Conservation (phyloP, 371 early-diverging fungal species). For the Actinomucor elegans region DNA sequence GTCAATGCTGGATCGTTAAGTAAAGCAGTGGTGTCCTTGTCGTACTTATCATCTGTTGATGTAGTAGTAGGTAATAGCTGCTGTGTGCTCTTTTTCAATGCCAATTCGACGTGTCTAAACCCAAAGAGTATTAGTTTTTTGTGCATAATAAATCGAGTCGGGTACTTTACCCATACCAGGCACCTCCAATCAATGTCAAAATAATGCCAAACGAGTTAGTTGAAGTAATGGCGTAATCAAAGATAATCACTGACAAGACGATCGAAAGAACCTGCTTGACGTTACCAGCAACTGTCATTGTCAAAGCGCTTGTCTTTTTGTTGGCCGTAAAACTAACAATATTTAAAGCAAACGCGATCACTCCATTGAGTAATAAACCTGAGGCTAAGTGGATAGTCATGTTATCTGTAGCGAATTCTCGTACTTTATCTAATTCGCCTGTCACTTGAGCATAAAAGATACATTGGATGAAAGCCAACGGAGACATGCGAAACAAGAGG, state of each 20-base stretch:
- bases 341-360: constrained; percentile 84
- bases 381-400: constrained; percentile 46
- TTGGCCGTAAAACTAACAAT: constrained; percentile 83
- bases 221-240: constrained; percentile 63
- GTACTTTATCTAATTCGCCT: constrained; percentile 67
- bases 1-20: not conserved
- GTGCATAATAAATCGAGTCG: too few species aligned
- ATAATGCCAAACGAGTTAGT: constrained; percentile 75
- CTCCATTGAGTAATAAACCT: constrained; percentile 72
- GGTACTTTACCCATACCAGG: constrained; percentile 56
- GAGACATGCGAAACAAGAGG: constrained; percentile 80
- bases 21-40: not conserved
- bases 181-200: constrained; percentile 79
- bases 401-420: constrained; percentile 47
- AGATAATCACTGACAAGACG: constrained; percentile 73
- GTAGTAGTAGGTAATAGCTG: not conserved
- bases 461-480: constrained; percentile 78
- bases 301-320: constrained; percentile 80
- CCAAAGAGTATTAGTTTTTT: too few species aligned
- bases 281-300: constrained; percentile 88
- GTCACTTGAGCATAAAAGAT: constrained; percentile 62
- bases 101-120: not conserved
- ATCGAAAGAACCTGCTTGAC: constrained; percentile 87
- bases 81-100: not conserved
- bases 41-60: not conserved